Evolutionary conservation across 2,329 filamentous ascomycete species (phyloP), one percentile per base, ranked within the genome.

Genomic region (Knoxdaviesia proteae): DNA sequence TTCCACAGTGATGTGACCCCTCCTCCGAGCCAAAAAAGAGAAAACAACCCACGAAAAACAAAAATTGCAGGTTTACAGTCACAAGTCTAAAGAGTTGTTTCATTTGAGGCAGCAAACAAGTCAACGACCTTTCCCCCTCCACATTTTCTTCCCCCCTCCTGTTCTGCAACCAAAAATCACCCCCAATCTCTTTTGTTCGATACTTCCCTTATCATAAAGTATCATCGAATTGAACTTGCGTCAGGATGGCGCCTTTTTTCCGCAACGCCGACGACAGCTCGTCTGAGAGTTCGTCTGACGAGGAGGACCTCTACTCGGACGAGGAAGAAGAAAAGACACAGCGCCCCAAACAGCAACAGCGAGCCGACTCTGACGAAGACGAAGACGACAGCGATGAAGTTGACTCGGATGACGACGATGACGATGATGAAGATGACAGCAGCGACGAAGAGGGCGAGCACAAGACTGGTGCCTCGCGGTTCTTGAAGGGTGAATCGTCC

Each of bases 261-360:
- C 82, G 84, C 63, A 82, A 82, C 61, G 82, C 80, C 56, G 69
- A 73, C 68, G 87, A 93, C 65, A 94, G 87, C 76, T 94, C 88
- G 57, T 84, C 77, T 70, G 87, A 94, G 65, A 87, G 76, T 68
- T 84, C 84, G 71, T 93, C 84, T 56, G 88, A 94, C 54, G 88
- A 96, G 70, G 87, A 96, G 68, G 80, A 87, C 64, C 79, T 94
- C 64, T 92, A 92, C 76, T 75, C 72, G 53, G 79, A 80, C 53
- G 77, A 77, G 61, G 80, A 83, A 59, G 72, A 77, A 55, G 64
- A 69, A 36, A 40, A 47, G 38, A 70, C 68, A 50, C 77, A 79
- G 53, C 75, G 76, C 60, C 59, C 59, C 51, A 53, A 62, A 47
- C 58, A 60, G 53, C 52, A 64, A 49, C 64, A 77, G 50, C 63